Evolutionary conservation across 257 asterid genomes (phyloP).

Genomic region (Scutellaria barbata): DNA sequence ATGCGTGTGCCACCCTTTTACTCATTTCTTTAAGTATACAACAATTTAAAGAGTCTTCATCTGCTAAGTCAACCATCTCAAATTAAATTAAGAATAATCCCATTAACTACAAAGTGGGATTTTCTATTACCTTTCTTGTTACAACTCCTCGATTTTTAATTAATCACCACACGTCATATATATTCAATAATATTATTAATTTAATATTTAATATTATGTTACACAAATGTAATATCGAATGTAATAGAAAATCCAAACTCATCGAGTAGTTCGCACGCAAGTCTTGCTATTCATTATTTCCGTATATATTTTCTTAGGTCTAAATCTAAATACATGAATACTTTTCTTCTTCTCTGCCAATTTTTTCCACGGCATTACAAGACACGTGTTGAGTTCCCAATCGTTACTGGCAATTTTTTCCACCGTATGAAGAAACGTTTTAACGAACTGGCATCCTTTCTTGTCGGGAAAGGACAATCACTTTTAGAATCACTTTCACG

Average conservation of each 20-base stretch:
- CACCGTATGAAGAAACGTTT: not conserved
- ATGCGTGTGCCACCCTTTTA: not conserved
- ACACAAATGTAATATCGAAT: no score
- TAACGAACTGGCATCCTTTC: not conserved
- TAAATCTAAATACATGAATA: not conserved
- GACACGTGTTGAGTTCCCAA: not conserved
- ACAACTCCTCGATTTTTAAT: no score
- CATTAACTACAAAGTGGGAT: constrained; percentile 10
- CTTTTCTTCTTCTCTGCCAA: not conserved
- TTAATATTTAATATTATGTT: no score
- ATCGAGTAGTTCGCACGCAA: no score
- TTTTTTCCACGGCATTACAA: constrained; percentile 2
- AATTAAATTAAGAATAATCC: constrained; percentile 29
- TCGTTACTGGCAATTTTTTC: not conserved
- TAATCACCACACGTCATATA: no score
- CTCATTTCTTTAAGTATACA: not conserved
- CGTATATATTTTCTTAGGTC: not conserved
- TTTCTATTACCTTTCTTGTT: no score
- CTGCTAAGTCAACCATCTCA: constrained; percentile 37
- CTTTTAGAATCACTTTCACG: constrained; percentile 7
- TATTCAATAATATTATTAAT: no score
- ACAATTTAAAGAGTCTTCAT: constrained; percentile 12
- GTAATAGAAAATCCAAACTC: no score
- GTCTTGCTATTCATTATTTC: not conserved
- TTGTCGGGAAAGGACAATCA: not conserved